Base-by-base conservation (phyloP, 1,139 yeast species). In the Arxiozyma slooffiae region DNA sequence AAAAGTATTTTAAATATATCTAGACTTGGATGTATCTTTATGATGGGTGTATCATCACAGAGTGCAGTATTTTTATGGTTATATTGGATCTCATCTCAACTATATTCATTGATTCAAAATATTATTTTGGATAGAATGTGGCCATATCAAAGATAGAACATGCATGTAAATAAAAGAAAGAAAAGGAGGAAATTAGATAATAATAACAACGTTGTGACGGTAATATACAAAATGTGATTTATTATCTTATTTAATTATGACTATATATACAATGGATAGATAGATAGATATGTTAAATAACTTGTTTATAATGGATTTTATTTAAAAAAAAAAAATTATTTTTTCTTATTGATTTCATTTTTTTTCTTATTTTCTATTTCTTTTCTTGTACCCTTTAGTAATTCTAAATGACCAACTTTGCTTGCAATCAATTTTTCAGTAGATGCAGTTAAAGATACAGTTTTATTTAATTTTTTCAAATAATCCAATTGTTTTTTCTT, bases 321-420 rank as follows among this genome's bases (percentile, higher is more conserved):
- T 3, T 21, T n/a, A 20, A 24, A 17, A 38, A 7, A 41, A 22
- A 24, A 9, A 2, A 40, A 2, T 17, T 43, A 44, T 42, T 61
- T 58, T 38, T 57, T 68, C 61, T 73, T 70, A 48, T 63, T 22
- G 11, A 20, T 22, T n/a, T 42, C 18, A 9, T 43, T 38, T 20
- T 21, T 41, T 7, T 43, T 43, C 11, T 36, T 68, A 66, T 77
- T 83, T 63, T 85, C 95, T 17, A 86, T 58, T 62, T 85, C 80
- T 69, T 95, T 79, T 73, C 97, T 81, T n/a, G 94, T 82, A 16
- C 97, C 98, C 67, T 86, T 88, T 57, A 92, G 72, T 48, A 92
- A 67, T 69, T 92, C 98, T 61, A 92, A 75, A 69, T 92, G 97
- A n/a, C 98, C 98, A 4, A 90, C 97, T 67, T 92, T 79, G 50